phyloP scores from a whole-genome alignment of 2,329 filamentous ascomycete species.

The Plenodomus biglobosus region DNA sequence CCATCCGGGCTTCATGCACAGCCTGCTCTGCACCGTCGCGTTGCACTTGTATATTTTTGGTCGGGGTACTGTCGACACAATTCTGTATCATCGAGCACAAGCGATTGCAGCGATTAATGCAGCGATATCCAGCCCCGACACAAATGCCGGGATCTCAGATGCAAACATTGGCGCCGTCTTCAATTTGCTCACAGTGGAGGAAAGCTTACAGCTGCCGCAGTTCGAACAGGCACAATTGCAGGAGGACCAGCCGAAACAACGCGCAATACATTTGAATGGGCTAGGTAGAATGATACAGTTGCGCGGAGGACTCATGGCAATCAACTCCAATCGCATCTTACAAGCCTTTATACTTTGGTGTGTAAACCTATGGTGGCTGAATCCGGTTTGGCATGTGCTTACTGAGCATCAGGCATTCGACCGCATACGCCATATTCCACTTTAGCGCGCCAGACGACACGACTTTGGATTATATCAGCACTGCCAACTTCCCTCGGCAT shows the following conservation, averaged over 20 bases:
- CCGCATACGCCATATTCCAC: constrained; percentile 41
- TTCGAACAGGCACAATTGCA: constrained; percentile 21
- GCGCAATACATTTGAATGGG: constrained; percentile 37
- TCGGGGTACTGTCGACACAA: constrained; percentile 32
- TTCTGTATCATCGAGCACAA: constrained; percentile 38
- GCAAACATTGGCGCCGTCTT: constrained; percentile 45
- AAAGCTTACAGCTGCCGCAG: constrained; percentile 29
- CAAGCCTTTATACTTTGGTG: constrained; percentile 48
- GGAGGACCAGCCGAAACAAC: constrained; percentile 37
- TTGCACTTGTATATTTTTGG: constrained; percentile 39
- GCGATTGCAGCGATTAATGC: constrained; percentile 40
- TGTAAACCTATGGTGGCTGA: constrained; percentile 20
- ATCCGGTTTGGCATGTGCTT: constrained; percentile 37
- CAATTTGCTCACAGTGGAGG: constrained; percentile 42
- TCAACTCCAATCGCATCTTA: constrained; percentile 42
- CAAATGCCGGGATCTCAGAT: constrained; percentile 34
- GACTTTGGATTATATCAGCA: constrained; percentile 33
- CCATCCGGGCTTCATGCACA: constrained; percentile 44
- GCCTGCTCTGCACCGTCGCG: constrained; percentile 40
- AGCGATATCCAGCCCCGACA: constrained; percentile 32
- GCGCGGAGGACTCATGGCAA: constrained; percentile 37
- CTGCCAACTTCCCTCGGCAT: constrained; percentile 30
- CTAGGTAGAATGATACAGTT: constrained; percentile 40
- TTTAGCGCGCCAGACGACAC: constrained; percentile 39
- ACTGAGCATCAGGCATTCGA: constrained; percentile 46